Conservation (phyloP, 371 early-diverging fungal species). For the Batrachochytrium dendrobatidis region DNA sequence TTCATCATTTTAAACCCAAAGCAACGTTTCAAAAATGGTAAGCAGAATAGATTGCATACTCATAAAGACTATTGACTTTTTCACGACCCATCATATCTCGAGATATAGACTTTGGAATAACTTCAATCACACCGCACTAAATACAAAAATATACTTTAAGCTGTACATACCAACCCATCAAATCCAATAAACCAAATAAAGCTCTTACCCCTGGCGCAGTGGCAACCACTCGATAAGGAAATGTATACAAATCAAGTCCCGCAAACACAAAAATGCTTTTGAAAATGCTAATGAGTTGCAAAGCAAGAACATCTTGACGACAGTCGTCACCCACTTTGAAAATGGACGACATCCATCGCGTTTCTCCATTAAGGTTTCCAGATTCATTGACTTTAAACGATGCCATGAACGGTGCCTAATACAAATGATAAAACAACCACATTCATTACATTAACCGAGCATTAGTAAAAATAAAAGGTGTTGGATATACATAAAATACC, state of each 20-base stretch:
- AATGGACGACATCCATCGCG: conserved; percentile 74
- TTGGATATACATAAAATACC: conserved; percentile 29
- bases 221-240: conserved; percentile 97
- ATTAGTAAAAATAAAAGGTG: conserved; percentile 5
- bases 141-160: neutral
- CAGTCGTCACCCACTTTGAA: conserved; percentile 99
- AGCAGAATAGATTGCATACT: conserved; percentile 35
- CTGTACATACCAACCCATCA: too few relatives aligned
- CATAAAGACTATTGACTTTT: conserved; percentile 93
- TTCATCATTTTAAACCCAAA: too few relatives aligned
- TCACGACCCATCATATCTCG: conserved; percentile 98
- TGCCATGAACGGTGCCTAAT: conserved; percentile 96
- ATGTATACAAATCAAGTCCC: conserved; percentile 92
- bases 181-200: neutral
- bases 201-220: conserved; percentile 80
- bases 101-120: conserved; percentile 96
- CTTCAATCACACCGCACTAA: conserved; percentile 96
- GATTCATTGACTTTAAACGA: conserved; percentile 78
- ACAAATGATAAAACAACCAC: neutral
- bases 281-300: conserved; percentile 97
- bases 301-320: conserved; percentile 96
- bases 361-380: conserved; percentile 6
- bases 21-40: too few relatives aligned
- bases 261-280: conserved; percentile 90
- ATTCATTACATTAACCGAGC: neutral